These are phyloP conservation scores for Withania somnifera DNA, from an alignment of 305 asterid species.

Conservation along the genomic window DNA sequence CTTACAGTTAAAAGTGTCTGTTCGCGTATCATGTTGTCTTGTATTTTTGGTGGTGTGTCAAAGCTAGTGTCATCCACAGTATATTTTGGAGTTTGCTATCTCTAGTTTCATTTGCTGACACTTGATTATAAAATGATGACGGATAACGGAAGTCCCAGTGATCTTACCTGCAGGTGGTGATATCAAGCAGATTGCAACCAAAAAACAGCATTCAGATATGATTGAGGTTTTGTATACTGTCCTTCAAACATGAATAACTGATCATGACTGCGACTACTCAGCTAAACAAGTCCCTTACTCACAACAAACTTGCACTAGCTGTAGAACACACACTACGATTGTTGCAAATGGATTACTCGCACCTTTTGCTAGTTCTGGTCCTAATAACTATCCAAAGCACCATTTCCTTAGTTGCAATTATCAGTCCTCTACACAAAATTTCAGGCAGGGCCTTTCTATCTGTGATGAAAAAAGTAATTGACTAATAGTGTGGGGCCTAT, in stretches of 20 bases:
- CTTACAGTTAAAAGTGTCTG: slow-evolving; percentile 1
- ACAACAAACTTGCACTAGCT: not conserved
- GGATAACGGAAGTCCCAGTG: slow-evolving; percentile 25
- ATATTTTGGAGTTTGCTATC: not conserved
- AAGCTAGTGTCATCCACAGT: not conserved
- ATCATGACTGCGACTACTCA: not conserved
- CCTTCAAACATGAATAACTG: not conserved
- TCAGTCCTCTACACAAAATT: not conserved
- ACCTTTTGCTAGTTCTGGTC: not conserved
- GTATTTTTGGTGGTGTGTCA: not conserved
- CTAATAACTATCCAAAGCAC: not conserved
- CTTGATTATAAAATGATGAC: slow-evolving; percentile 13
- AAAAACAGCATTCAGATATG: slow-evolving; percentile 47
- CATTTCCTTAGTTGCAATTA: not conserved
- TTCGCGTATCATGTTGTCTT: not conserved
- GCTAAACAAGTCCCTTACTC: not conserved
- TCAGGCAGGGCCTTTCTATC: not conserved
- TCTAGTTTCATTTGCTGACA: not conserved
- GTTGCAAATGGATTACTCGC: not conserved
- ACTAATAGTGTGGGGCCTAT: not conserved
- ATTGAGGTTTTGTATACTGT: slow-evolving; percentile 52
- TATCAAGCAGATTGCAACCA: slow-evolving; percentile 57
- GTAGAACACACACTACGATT: not conserved
- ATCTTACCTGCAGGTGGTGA: slow-evolving; percentile 81
- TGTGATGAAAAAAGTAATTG: not conserved